These are phyloP conservation scores for Nicotiana rustica DNA, from an alignment of 305 asterid species.

Conservation along the genomic window DNA sequence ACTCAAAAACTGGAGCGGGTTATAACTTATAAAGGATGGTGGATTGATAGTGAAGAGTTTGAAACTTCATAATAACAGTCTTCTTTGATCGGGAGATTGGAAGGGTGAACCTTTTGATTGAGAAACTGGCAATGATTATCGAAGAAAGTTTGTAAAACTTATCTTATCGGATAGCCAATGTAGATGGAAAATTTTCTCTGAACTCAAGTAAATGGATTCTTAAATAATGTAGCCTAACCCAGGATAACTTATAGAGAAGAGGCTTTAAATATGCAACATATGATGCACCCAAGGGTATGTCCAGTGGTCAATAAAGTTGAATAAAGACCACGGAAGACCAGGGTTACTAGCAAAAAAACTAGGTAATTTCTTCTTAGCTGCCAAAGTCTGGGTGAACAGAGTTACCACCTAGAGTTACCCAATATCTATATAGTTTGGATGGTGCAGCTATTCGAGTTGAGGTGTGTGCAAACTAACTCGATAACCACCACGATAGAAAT, in stretches of 20 bases:
- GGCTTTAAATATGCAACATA: no score
- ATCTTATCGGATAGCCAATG: neutral
- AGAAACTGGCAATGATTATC: neutral
- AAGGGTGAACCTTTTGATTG: no score
- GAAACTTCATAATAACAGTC: no score
- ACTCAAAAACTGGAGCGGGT: neutral
- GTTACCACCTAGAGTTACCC: neutral
- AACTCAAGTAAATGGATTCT: neutral
- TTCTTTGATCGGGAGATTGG: no score
- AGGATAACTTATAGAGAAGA: no score
- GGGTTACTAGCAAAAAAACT: neutral
- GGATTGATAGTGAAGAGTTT: neutral
- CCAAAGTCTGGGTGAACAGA: no score
- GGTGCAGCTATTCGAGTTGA: neutral
- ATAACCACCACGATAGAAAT: neutral
- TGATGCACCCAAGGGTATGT: neutral
- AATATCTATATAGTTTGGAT: neutral
- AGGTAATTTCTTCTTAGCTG: neutral
- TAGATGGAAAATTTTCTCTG: neutral
- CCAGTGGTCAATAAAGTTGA: neutral
- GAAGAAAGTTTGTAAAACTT: neutral
- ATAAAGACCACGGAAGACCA: neutral
- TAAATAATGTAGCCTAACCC: no score
- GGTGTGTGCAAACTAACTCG: neutral
- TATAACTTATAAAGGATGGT: neutral